Percentiles rank a stretch among this genome's conserved stretches.
phyloP scores from a whole-genome alignment of 257 asterid species.

The Pogostemon cablin region DNA sequence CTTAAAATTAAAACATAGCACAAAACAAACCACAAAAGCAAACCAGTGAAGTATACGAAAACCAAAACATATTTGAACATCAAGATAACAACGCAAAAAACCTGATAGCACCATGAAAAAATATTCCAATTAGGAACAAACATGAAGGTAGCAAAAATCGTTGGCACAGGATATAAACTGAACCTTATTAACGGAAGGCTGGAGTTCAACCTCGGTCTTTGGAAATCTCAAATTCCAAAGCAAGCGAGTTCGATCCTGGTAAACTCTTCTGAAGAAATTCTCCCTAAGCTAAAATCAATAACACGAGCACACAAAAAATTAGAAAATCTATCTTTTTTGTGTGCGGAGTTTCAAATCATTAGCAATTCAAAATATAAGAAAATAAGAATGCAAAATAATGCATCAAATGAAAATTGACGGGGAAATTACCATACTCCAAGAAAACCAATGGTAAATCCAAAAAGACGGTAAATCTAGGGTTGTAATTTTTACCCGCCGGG shows the following conservation, averaged over 20 bases:
- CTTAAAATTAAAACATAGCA: not conserved
- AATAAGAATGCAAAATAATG: too few species aligned
- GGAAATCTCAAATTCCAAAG: constrained; percentile 80
- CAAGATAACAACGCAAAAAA: not conserved
- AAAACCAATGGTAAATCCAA: too few species aligned
- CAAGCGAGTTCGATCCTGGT: constrained; percentile 74
- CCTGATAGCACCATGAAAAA: not conserved
- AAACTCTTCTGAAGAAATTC: constrained; percentile 80
- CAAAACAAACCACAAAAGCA: not conserved
- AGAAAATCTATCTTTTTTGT: not conserved
- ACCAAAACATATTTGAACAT: not conserved
- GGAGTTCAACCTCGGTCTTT: constrained; percentile 36
- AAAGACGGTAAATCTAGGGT: too few species aligned
- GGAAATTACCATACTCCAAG: too few species aligned
- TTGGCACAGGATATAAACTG: constrained; percentile 32
- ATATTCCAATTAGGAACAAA: constrained; percentile 92
- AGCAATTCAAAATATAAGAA: constrained; percentile 16
- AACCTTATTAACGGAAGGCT: constrained; percentile 47
- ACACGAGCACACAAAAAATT: constrained; percentile 17
- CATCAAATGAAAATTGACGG: too few species aligned
- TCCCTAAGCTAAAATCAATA: constrained; percentile 68
- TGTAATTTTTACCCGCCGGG: too few species aligned
- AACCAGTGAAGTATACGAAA: not conserved
- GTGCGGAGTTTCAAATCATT: not conserved
- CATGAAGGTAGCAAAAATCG: constrained; percentile 88